Evolutionary conservation across 1,284 basidiomycete genomes (phyloP), one percentile per base, ranked within the genome.

Genomic region (Mycena citricolor): DNA sequence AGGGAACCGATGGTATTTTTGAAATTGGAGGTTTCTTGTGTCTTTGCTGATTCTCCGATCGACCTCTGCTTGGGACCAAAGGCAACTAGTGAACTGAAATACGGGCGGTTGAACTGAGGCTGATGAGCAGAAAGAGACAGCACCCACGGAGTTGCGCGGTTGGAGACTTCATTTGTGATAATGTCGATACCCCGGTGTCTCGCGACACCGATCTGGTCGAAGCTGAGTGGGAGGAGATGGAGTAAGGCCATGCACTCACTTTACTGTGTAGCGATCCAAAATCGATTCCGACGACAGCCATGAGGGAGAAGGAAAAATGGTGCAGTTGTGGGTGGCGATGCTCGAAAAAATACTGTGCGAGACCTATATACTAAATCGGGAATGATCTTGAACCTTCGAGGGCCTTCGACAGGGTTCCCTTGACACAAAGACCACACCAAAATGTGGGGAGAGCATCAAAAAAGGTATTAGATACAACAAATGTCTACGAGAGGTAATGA

Each of bases 1-100:
- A 97, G 73, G 1, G 82, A 86, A 36, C 94, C 94, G 61, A 94
- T 77, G 29, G 94, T 97, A 73, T 97, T 97, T 68, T 84, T 89
- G 76, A 94, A 97, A 72, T 97, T 97, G 56, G 91, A 94, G n/a
- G 87, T 95, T 71, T 97, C 94, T 56, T 94, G 90, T 2, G 90
- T 97, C 74, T 97, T 97, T 59, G 93, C 94, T 17, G 91, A 56
- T 69, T 97, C 94, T 54, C 94, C 94, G 61, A 97, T 87, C 39
- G 84, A 68, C 52, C 94, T 85, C 61, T 93, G 87, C 65, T 88
- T 90, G 31, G 81, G 78, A 21, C 92, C 93, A 68, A 95, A 97
- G 6, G 89, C 91, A 52, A 97, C 83, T 51, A 97, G 80, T 32
- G 94, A 94, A 61, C 92, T 94, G 57, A 1, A 45, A 28, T 20